Evolutionary conservation across 495 filamentous ascomycete genomes (phyloP), one percentile per base, ranked within the genome.

Genomic region (Tuber indicum): DNA sequence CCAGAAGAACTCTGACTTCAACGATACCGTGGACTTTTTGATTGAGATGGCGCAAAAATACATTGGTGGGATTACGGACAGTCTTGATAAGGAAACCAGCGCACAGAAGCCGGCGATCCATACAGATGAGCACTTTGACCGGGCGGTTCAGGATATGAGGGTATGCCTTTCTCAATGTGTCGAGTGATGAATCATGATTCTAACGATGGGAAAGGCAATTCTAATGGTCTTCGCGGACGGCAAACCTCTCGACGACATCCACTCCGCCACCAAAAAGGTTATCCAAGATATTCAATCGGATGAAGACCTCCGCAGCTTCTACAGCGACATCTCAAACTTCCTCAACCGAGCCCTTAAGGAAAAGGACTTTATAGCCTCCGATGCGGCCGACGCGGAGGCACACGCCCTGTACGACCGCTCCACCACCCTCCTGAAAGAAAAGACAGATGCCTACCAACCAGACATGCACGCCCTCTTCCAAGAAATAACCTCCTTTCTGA

Each of bases 381-480:
- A 83, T 49, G 81, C 81, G n/a, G 81, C 81, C 3, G 81, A 83
- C 32, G 78, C 81, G 0, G 78, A 81, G 46, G 82, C 82, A 14
- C 82, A 83, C 75, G 44, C 43, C 7, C 75, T 83, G n/a, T 83
- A 81, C 36, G 82, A 81, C 19, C 81, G 81, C 21, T 83, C 81
- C 16, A 78, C 83, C 69, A 62, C 71, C 23, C 81, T 83, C 4
- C 66, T 83, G 12, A 43, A 79, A 5, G 52, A 74, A 21, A 83
- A 79, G 58, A 58, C 70, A 21, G 79, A 75, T 45, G 81, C 41
- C 46, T 83, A 83, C 42, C 71, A 75, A 7, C 76, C 81, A n/a
- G 81, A 83, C 39, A 82, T 83, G 12, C 74, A 81, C 52, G 73
- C 58, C 16, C 79, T 83, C n/a, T 83, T 83, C 21, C 70, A 81